Evolutionary conservation across 371 early-diverging fungal species (phyloP).

Genomic region (Choanephora cucurbitarum): DNA sequence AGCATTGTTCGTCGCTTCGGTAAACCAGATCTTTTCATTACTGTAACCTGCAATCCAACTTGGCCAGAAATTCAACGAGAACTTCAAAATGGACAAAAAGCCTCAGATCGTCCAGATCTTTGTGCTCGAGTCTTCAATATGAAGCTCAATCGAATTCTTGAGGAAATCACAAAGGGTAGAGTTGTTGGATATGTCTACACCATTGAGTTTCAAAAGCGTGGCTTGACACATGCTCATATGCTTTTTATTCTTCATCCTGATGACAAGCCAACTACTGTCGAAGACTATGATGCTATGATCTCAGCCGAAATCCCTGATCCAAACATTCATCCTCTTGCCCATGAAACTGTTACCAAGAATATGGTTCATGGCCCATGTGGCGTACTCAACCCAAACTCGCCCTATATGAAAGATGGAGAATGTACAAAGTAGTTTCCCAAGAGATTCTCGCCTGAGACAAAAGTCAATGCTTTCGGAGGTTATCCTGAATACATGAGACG

Average conservation of each 20-base stretch:
- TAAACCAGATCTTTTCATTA: conserved; percentile 33
- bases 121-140: conserved; percentile 21
- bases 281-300: not conserved
- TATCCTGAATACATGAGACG: not conserved
- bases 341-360: conserved; percentile 24
- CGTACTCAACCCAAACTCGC: conserved; percentile 8
- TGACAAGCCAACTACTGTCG: not conserved
- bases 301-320: conserved; percentile 2
- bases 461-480: not conserved
- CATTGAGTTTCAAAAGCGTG: conserved; percentile 37
- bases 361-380: conserved; percentile 50
- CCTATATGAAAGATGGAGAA: conserved; percentile 34
- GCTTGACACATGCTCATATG: conserved; percentile 18
- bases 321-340: conserved; percentile 23
- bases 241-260: not conserved
- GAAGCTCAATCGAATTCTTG: conserved; percentile 26
- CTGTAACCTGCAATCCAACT: conserved; percentile 37
- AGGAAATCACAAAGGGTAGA: conserved; percentile 24
- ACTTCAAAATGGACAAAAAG: conserved; percentile 9
- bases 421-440: conserved; percentile 31
- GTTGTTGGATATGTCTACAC: conserved; percentile 2
- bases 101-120: conserved; percentile 25
- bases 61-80: conserved; percentile 32
- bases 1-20: conserved; percentile 23
- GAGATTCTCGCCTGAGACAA: conserved; percentile 17